Evolutionary conservation across 1,284 basidiomycete genomes (phyloP).

Genomic region (Tilletia horrida): DNA sequence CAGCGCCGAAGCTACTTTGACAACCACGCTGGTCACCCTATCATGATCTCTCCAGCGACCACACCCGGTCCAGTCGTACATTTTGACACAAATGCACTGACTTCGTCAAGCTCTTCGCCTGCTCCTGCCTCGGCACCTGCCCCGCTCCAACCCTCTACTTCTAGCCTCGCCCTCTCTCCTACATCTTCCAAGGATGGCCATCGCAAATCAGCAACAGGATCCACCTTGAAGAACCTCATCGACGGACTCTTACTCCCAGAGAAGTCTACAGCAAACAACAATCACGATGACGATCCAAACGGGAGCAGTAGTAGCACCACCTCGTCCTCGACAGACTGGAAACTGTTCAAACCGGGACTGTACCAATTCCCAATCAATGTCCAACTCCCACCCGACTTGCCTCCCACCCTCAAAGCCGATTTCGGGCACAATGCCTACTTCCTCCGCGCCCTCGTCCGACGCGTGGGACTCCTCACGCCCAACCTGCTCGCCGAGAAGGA

Average conservation of each 20-base stretch:
- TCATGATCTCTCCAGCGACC: neutral
- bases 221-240: conserved; percentile 31
- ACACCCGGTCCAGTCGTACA: neutral
- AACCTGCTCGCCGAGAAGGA: conserved; percentile 72
- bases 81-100: neutral
- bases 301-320: conserved; percentile 6
- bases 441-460: conserved; percentile 76
- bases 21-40: neutral
- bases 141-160: conserved; percentile 22
- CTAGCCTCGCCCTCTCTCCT: conserved; percentile 20
- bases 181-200: conserved; percentile 21
- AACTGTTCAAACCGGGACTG: conserved; percentile 82
- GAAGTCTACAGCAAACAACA: conserved; percentile 19
- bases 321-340: conserved; percentile 64
- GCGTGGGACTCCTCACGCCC: conserved; percentile 74
- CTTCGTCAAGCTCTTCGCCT: neutral
- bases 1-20: conserved; percentile 1
- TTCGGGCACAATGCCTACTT: conserved; percentile 77
- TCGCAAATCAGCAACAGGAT: neutral
- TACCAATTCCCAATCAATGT: conserved; percentile 94
- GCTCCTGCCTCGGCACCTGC: conserved; percentile 15
- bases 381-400: conserved; percentile 73
- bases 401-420: conserved; percentile 74
- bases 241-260: conserved; percentile 29
- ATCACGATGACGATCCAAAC: conserved; percentile 27